These are phyloP conservation scores for Calycina marina DNA, from an alignment of 2,329 filamentous ascomycete species.

Conservation along the genomic window DNA sequence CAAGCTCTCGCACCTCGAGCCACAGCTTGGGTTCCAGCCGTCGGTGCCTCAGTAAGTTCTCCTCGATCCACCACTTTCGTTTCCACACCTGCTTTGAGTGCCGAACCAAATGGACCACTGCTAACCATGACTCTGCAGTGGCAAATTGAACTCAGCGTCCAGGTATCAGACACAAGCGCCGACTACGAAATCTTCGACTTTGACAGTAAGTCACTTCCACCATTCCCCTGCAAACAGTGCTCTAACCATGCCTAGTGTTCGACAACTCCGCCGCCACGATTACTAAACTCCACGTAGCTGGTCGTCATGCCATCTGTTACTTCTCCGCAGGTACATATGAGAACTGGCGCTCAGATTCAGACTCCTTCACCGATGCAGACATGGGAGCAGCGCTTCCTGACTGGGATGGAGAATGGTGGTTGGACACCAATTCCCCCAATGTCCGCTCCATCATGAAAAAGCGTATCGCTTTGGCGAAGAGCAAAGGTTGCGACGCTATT, in stretches of 20 bases:
- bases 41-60: no score
- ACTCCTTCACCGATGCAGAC: conserved; percentile 37
- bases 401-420: conserved; percentile 55
- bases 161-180: conserved; percentile 29
- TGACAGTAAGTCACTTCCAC: conserved; percentile 26
- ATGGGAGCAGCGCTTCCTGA: conserved; percentile 41
- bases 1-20: no score
- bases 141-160: conserved; percentile 1
- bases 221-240: no score
- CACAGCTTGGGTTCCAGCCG: no score
- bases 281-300: conserved; percentile 30
- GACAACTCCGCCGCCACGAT: conserved; percentile 34
- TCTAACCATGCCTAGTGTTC: no score
- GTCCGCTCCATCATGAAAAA: conserved; percentile 50
- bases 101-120: no score
- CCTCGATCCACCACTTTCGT: no score
- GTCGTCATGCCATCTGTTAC: conserved; percentile 56
- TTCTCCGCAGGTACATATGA: conserved; percentile 60
- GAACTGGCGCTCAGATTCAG: conserved; percentile 39
- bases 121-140: no score
- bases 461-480: conserved; percentile 41
- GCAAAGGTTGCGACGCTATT: conserved; percentile 53
- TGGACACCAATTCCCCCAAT: conserved; percentile 35
- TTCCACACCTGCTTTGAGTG: no score
- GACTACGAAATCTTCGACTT: conserved; percentile 34